These are phyloP conservation scores for Solanum peruvianum DNA, from an alignment of 257 asterid species.

Conservation along the genomic window DNA sequence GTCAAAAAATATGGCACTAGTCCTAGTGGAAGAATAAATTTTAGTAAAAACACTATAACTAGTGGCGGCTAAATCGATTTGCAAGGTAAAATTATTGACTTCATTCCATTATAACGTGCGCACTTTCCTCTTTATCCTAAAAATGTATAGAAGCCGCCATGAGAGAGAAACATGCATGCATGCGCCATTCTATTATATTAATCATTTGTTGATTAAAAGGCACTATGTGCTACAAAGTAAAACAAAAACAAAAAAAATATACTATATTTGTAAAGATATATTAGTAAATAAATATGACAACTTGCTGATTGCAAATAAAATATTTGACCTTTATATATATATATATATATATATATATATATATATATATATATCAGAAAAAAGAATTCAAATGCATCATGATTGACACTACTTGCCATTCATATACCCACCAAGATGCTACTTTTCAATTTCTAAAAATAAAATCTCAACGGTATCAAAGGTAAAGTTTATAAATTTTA, in stretches of 20 bases:
- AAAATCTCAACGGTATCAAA: neutral
- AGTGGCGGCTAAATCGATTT: neutral
- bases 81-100: neutral
- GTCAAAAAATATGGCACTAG: neutral
- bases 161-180: neutral
- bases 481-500: too few relatives aligned
- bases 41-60: neutral
- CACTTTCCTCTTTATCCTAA: neutral
- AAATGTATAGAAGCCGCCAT: neutral
- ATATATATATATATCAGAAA: neutral
- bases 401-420: neutral
- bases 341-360: neutral
- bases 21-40: neutral
- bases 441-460: neutral
- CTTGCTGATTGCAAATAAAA: neutral
- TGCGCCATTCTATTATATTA: neutral
- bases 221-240: neutral
- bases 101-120: neutral
- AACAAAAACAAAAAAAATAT: neutral
- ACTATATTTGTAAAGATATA: neutral
- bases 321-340: neutral
- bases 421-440: neutral
- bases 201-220: too few relatives aligned
- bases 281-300: neutral
- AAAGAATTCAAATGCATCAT: neutral